These are phyloP conservation scores for Syncephalastrum contaminatum DNA, from an alignment of 371 early-diverging fungal genomes.

Conservation along the genomic window DNA sequence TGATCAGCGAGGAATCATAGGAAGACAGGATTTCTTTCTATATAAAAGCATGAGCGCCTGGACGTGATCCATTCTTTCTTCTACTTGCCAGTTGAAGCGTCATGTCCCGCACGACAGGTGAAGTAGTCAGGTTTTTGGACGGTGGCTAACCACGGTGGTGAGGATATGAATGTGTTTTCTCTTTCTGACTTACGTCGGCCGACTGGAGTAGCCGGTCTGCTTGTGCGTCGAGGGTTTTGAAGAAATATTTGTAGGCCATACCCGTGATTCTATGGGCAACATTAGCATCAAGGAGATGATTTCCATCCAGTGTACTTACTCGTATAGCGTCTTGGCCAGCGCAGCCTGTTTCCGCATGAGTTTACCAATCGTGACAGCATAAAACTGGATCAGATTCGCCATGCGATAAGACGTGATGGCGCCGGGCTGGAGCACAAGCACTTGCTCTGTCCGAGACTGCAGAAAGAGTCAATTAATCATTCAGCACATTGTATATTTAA, in stretches of 20 bases:
- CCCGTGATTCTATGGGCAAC: slow-evolving; percentile 51
- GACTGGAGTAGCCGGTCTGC: slow-evolving; percentile 63
- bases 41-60: not conserved
- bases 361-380: slow-evolving; percentile 62
- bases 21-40: slow-evolving; percentile 81
- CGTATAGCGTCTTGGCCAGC: slow-evolving; percentile 57
- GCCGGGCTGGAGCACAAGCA: slow-evolving; percentile 67
- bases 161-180: slow-evolving; percentile 1
- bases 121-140: slow-evolving; percentile 55
- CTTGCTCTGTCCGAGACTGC: slow-evolving; percentile 76
- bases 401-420: slow-evolving; percentile 71
- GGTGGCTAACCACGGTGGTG: slow-evolving; percentile 54
- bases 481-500: not conserved
- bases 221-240: slow-evolving; percentile 64
- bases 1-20: slow-evolving; percentile 71
- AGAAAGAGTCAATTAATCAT: not conserved
- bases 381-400: slow-evolving; percentile 77
- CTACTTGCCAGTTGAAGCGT: slow-evolving; percentile 61
- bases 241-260: slow-evolving; percentile 68
- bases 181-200: slow-evolving; percentile 38
- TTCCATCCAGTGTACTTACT: slow-evolving; percentile 35
- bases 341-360: slow-evolving; percentile 59
- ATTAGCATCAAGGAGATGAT: not conserved
- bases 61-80: not conserved
- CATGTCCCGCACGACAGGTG: slow-evolving; percentile 65